Evolutionary conservation across 2,329 filamentous ascomycete genomes (phyloP).

Genomic region (Paecilomyces sp.): DNA sequence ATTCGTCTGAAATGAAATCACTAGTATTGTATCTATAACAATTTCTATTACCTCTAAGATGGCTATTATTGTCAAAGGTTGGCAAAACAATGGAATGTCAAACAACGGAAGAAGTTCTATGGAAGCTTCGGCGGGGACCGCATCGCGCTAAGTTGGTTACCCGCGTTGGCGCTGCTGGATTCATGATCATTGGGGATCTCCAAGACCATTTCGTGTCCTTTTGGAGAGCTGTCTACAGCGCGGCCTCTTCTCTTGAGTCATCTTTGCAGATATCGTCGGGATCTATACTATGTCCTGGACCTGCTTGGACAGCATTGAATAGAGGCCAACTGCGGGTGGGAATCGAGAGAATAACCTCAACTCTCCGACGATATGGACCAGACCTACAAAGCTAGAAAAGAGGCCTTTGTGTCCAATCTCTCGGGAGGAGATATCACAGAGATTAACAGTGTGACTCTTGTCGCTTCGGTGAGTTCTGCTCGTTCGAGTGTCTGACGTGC

Average conservation of each 20-base stretch:
- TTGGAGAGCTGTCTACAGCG: not conserved
- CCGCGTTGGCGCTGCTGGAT: not conserved
- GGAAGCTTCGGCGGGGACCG: not conserved
- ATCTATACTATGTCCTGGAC: not conserved
- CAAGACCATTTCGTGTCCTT: not conserved
- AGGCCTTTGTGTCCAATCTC: conserved; percentile 90
- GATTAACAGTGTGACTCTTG: conserved; percentile 77
- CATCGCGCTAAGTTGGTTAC: not conserved
- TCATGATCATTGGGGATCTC: not conserved
- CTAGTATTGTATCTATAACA: no score
- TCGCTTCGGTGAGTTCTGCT: conserved; percentile 64
- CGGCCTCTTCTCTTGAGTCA: not conserved
- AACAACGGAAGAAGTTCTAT: not conserved
- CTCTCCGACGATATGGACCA: conserved; percentile 22
- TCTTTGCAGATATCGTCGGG: not conserved
- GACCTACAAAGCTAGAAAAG: conserved; percentile 85
- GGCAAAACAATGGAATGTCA: not conserved
- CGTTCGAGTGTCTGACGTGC: conserved; percentile 6
- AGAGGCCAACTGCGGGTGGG: not conserved
- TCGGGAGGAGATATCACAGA: conserved; percentile 76
- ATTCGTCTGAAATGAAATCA: no score
- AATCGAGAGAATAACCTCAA: not conserved
- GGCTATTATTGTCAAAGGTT: not conserved
- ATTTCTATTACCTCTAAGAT: no score
- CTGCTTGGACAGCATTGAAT: not conserved